These are phyloP conservation scores for Piper betle DNA, from an alignment of 164 flowering plant species.

Conservation along the genomic window DNA sequence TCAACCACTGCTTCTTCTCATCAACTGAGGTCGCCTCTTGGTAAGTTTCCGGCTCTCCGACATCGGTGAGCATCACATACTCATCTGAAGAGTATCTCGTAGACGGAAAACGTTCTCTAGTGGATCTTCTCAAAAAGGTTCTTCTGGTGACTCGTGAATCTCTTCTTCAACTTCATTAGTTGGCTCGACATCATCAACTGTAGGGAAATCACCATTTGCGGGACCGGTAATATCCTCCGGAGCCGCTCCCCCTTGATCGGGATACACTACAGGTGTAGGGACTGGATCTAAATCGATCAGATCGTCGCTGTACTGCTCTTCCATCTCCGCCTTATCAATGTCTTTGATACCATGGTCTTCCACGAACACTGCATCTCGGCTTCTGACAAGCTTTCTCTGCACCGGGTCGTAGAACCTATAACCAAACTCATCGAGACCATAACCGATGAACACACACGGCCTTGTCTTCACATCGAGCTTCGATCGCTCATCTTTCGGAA, in stretches of 20 bases:
- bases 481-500: neutral
- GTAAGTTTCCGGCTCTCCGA: neutral
- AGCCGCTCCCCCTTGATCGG: too few species aligned
- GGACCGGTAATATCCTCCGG: too few species aligned
- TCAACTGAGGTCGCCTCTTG: neutral
- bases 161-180: neutral
- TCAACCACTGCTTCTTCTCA: too few species aligned
- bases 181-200: neutral
- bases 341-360: slow-evolving; percentile 1
- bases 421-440: slow-evolving; percentile 5
- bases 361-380: slow-evolving; percentile 1
- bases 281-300: neutral
- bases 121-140: neutral
- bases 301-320: neutral
- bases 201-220: neutral
- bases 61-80: neutral
- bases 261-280: neutral
- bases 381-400: slow-evolving; percentile 1
- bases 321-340: neutral
- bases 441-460: neutral
- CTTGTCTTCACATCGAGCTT: slow-evolving; percentile 1
- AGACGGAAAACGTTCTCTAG: neutral
- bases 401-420: slow-evolving; percentile 1
- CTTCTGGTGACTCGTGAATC: neutral
- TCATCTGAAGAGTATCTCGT: neutral